These are phyloP conservation scores for Datisca glomerata DNA, from an alignment of 306 rosid species.

Conservation along the genomic window DNA sequence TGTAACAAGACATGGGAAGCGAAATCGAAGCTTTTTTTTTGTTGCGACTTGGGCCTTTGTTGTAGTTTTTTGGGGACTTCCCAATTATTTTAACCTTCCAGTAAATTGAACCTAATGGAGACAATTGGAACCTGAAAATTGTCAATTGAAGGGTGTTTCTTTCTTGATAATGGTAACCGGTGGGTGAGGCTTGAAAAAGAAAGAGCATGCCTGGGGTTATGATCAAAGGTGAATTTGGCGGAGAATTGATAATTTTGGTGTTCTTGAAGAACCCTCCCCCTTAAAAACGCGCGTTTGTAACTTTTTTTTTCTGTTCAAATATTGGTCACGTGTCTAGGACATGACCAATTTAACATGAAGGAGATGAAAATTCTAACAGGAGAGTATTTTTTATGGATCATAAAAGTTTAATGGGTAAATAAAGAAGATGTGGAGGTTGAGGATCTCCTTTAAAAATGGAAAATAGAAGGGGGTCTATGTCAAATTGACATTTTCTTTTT, in stretches of 20 bases:
- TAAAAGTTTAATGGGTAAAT: no score
- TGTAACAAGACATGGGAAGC: conserved; percentile 13
- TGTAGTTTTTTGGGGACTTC: conserved; percentile 20
- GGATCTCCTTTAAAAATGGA: no score
- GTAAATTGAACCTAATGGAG: conserved; percentile 26
- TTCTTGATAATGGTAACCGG: conserved; percentile 4
- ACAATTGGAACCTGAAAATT: conserved; percentile 29
- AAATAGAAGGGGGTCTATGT: no score
- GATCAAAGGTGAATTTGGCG: conserved; percentile 39
- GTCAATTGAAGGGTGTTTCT: conserved; percentile 36
- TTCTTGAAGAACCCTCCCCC: no score
- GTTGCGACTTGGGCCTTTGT: conserved; percentile 12
- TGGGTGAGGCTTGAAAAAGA: conserved; percentile 28
- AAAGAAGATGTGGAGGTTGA: no score
- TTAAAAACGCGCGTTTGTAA: no score
- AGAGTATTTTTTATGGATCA: no score
- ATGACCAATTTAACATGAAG: no score
- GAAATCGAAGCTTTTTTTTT: conserved; percentile 7
- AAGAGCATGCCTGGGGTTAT: conserved; percentile 49
- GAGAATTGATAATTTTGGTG: conserved; percentile 33
- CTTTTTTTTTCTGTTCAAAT: no score
- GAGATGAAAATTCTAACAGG: no score
- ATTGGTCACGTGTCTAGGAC: no score
- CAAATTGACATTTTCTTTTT: no score
- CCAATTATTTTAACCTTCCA: conserved; percentile 27